Conservation (phyloP, 257 asterid genomes). For the Verbena officinalis region DNA sequence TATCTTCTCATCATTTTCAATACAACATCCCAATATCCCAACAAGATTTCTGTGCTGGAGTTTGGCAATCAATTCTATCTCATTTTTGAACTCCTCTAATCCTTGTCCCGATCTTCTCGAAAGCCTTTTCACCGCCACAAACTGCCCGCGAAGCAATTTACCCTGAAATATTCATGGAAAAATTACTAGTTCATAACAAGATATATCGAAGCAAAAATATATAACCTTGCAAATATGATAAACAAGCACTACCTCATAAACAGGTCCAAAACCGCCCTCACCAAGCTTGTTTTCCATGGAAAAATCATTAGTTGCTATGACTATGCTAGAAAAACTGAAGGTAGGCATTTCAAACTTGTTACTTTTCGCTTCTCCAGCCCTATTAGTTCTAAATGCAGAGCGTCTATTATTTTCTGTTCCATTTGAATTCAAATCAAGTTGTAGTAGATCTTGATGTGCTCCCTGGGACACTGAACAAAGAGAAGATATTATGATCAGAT, state of each 20-base stretch:
- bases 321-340: slow-evolving; percentile 28
- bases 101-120: slow-evolving; percentile 33
- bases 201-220: neutral
- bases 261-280: slow-evolving; percentile 50
- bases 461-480: neutral
- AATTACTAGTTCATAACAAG: neutral
- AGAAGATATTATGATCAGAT: neutral
- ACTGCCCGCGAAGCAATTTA: neutral
- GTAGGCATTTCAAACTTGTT: slow-evolving; percentile 22
- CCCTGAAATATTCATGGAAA: slow-evolving; percentile 1
- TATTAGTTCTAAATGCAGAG: neutral
- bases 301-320: slow-evolving; percentile 31
- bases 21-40: slow-evolving; percentile 20
- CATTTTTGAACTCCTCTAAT: slow-evolving; percentile 28
- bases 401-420: neutral
- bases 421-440: slow-evolving; percentile 21
- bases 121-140: slow-evolving; percentile 30
- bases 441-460: slow-evolving; percentile 20
- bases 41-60: slow-evolving; percentile 33
- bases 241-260: slow-evolving; percentile 33
- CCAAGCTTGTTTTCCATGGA: slow-evolving; percentile 36
- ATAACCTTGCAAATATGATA: neutral
- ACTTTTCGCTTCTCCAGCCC: neutral
- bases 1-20: slow-evolving; percentile 19
- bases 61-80: slow-evolving; percentile 28